Base-by-base conservation (phyloP, 176 grass and related monocot genomes). In the Musa schizocarpa region DNA sequence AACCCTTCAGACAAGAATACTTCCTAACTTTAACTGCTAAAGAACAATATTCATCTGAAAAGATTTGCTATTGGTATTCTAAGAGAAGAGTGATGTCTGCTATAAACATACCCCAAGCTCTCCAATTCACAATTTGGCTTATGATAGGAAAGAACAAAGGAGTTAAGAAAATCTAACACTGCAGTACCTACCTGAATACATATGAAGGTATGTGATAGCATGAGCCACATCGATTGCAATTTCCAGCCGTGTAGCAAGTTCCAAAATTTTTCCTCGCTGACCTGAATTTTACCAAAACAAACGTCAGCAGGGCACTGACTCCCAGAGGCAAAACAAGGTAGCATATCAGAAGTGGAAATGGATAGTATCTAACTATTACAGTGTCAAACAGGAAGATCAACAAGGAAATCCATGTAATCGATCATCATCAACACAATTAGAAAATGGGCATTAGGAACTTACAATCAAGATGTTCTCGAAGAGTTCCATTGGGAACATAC, bases 131-230 rank as follows among this genome's bases (percentile, higher is more conserved):
- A 43, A 43, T 43, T 5, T 62, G 57, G 13, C 14, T 19, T 62
- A 62, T 69, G 27, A 69, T 6, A 20, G 51, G 53, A 21, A 50
- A 8, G 10, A 21, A 82, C 77, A 69, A 6, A 75, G 9, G 29
- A 73, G 58, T 77, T 72, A 1, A 8, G 61, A 8, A 63, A 9
- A 54, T 9, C 51, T 73, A 53, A 75, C 12, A 50, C 50, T 8
- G 12, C 9, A 53, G 52, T 69, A 81, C 75, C 53, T 85, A 93
- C 94, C 94, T 59, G 90, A 93, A 76, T 98, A 98, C 57, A 89
- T 93, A 68, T 98, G 94, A 83, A 98, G 94, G 79, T 98, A 98
- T 10, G 94, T 98, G 75, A 98, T 80, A 65, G 94, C 94, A 75
- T 98, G 94, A 81, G 94, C 94, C 54, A 98, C 90, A 80, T 98